Evolutionary conservation across 331 rosid genomes (phyloP).

Genomic region (Erythrophleum ivorense): DNA sequence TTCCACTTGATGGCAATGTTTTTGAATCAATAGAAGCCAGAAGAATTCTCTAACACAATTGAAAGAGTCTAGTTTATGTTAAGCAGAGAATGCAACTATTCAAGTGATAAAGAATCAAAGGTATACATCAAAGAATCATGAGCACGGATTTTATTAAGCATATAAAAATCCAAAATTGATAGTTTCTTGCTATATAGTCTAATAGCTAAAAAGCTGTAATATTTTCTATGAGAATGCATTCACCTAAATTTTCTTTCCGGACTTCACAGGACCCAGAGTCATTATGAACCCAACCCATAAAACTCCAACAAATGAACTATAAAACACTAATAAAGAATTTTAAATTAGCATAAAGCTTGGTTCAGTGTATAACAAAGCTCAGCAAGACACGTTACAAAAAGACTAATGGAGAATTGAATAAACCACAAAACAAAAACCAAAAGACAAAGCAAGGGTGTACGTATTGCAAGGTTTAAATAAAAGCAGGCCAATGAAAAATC

Average conservation of each 20-base stretch:
- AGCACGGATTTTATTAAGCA: neutral
- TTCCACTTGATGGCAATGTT: slow-evolving; percentile 50
- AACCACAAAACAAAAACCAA: neutral
- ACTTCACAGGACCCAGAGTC: neutral
- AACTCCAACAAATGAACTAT: neutral
- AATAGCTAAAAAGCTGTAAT: neutral
- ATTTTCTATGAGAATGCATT: neutral
- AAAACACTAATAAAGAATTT: neutral
- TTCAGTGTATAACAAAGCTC: neutral
- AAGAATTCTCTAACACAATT: slow-evolving; percentile 16
- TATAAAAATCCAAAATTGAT: neutral
- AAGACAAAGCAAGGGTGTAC: neutral
- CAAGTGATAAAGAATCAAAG: neutral
- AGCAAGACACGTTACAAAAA: neutral
- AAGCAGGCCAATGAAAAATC: neutral
- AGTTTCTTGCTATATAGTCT: neutral
- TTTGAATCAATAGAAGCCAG: slow-evolving; percentile 67
- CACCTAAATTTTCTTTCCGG: neutral
- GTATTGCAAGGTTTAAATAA: neutral
- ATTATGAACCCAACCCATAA: neutral
- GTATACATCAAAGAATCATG: neutral
- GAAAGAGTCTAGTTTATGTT: neutral
- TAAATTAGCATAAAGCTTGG: neutral
- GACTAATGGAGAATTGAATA: neutral
- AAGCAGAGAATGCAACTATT: neutral